Percentiles rank a stretch among this genome's conserved stretches.
Conservation (phyloP, 441 rosid genomes). For the Croton laevigatus region DNA sequence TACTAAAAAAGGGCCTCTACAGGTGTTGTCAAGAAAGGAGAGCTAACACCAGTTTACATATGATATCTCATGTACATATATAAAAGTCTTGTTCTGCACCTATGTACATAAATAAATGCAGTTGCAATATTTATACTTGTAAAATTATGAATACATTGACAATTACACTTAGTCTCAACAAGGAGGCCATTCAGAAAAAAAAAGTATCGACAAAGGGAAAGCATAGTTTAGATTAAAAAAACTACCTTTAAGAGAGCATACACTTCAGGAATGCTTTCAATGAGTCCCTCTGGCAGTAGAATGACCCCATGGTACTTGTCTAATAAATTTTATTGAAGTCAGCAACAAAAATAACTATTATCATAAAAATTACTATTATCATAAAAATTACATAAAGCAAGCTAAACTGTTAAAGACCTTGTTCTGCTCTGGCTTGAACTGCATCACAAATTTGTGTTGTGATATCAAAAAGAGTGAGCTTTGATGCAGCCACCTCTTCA, state of each 20-base stretch:
- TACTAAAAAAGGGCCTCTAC: not conserved
- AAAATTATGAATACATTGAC: not conserved
- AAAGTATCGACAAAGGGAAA: not conserved
- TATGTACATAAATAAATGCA: not conserved
- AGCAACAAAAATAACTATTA: constrained; percentile 24
- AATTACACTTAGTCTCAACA: not conserved
- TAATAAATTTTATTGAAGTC: constrained; percentile 30
- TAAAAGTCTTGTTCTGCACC: not conserved
- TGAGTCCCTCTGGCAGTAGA: constrained; percentile 95
- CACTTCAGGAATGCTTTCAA: constrained; percentile 97
- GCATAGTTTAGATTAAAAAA: not conserved
- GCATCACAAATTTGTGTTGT: constrained; percentile 92
- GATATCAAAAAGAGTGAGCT: constrained; percentile 91
- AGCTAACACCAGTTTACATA: constrained; percentile 1
- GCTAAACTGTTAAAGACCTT: constrained; percentile 46
- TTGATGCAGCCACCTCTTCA: constrained; percentile 97
- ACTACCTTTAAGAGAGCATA: constrained; percentile 90
- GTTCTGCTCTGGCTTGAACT: constrained; percentile 87
- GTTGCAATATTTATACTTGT: not conserved
- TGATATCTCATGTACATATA: not conserved
- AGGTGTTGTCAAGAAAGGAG: not conserved
- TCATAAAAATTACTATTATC: constrained; percentile 19
- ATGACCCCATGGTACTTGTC: constrained; percentile 96
- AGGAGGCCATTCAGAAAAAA: not conserved
- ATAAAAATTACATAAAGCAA: constrained; percentile 24